Percentiles rank a stretch among this genome's conserved stretches.
Evolutionary conservation across 2,329 filamentous ascomycete genomes (phyloP).

Genomic region (Pseudogymnoascus sp.): DNA sequence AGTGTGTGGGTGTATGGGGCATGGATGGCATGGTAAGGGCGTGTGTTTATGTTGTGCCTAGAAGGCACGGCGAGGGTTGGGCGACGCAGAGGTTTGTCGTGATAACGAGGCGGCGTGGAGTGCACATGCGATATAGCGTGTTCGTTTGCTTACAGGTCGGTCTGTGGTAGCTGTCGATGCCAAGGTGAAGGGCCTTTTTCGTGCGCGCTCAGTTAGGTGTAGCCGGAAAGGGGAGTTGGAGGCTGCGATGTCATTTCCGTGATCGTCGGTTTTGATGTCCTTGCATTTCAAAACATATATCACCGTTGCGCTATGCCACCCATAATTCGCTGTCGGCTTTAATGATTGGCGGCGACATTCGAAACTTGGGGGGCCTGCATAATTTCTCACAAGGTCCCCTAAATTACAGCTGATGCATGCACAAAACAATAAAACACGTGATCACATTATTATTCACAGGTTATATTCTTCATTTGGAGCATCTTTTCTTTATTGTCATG

Average conservation of each 20-base stretch:
- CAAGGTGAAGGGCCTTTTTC: background rate
- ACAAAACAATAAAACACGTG: background rate
- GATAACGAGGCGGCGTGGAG: conserved; percentile 1
- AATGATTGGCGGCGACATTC: background rate
- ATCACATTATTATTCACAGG: background rate
- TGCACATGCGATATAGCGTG: background rate
- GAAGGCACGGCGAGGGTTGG: background rate
- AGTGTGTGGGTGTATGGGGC: conserved; percentile 1
- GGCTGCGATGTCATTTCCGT: conserved; percentile 2
- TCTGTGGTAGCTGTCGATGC: background rate
- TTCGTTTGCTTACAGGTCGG: background rate
- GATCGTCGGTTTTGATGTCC: conserved; percentile 1
- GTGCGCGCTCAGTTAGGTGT: conserved; percentile 1
- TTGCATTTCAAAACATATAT: conserved; percentile 4
- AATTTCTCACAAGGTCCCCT: background rate
- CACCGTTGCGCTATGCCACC: background rate
- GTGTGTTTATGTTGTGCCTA: background rate
- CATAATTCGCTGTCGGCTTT: background rate
- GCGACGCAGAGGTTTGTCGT: background rate
- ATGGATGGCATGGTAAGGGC: background rate
- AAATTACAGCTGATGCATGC: background rate
- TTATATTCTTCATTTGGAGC: background rate
- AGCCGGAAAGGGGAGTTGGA: background rate
- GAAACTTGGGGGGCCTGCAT: conserved; percentile 2
- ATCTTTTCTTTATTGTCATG: background rate